Base-by-base conservation (phyloP, 495 filamentous ascomycete species). In the Penicillium pancosmium region DNA sequence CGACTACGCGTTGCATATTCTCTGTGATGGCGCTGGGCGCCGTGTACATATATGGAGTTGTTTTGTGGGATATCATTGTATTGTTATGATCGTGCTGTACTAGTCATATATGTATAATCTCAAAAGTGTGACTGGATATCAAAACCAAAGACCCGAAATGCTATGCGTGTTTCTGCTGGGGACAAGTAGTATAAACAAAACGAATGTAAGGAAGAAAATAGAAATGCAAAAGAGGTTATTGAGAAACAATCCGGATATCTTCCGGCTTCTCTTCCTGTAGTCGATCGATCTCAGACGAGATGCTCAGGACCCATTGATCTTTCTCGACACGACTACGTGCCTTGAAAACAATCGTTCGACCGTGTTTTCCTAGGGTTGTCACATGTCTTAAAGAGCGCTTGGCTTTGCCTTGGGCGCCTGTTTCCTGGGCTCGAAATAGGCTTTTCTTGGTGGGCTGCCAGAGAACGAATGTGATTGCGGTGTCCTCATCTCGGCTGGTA, bases 281-380 rank as follows among this genome's bases (percentile, higher is more conserved):
- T 54, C 87, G 75, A 69, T 91, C 88, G 71, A 91, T 91, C 72
- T 91, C 88, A 61, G 85, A 84, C 40, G 81, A 83, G 35, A 91
- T 87, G 58, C 78, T 86, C 76, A 90, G 71, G 33, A 91, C 88
- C 88, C 88, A 91, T 43, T 84, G 83, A 74, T 91, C 88, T 57
- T 88, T 85, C 69, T 91, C 88, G 13, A 88, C 79, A 21, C 88
- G 78, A 70, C 82, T 89, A 48, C 88, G 79, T 27, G 88, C 81
- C 68, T 86, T 88, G 63, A 91, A 91, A 13, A 91, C 88, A 35
- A 87, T 82, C 36, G 83, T 86, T 55, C 86, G 78, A 21, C 88
- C 88, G 50, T 83, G 80, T 23, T 80, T 78, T 5, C 88, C 88
- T 51, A 91, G 68, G 27, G 70, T 73, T 9, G 83, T 81, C 5